A percentile compares a stretch with the other conserved stretches of the same genome.
These are phyloP conservation scores for Beverwykella pulmonaria DNA, from an alignment of 495 filamentous ascomycete genomes.

Conservation along the genomic window DNA sequence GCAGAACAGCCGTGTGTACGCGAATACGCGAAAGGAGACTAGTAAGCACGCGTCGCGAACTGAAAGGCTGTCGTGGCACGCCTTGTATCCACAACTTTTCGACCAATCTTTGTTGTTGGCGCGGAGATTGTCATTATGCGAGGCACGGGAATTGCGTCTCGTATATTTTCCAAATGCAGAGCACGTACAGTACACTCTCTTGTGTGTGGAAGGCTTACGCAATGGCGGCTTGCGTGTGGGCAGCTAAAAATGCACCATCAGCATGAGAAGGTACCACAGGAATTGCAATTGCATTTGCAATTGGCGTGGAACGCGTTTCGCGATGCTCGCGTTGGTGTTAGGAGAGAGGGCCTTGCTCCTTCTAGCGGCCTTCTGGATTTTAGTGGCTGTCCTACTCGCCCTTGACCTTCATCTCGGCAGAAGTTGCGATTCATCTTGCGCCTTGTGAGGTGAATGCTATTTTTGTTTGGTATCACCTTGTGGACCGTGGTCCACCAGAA, in stretches of 20 bases:
- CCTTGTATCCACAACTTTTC: neutral
- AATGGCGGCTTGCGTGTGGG: neutral
- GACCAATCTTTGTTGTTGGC: neutral
- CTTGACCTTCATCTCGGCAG: slow-evolving; percentile 22
- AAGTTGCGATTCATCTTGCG: slow-evolving; percentile 1
- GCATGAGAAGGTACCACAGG: too few relatives aligned
- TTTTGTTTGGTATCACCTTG: slow-evolving; percentile 20
- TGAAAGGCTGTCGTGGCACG: slow-evolving; percentile 5
- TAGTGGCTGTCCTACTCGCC: slow-evolving; percentile 23
- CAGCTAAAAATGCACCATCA: slow-evolving; percentile 7
- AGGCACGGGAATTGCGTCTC: neutral
- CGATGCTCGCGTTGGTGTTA: slow-evolving; percentile 7
- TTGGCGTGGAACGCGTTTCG: slow-evolving; percentile 20
- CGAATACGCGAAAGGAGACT: too few relatives aligned
- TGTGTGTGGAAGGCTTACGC: neutral
- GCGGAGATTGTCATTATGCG: neutral
- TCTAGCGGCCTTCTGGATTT: slow-evolving; percentile 18
- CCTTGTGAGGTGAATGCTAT: slow-evolving; percentile 10
- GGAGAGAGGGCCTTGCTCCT: slow-evolving; percentile 3
- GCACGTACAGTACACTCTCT: neutral
- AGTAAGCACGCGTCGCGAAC: neutral
- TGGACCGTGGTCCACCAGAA: slow-evolving; percentile 11
- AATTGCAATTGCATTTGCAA: slow-evolving; percentile 13
- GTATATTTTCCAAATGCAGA: neutral
- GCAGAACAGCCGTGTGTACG: too few relatives aligned